Percentiles rank a stretch among this genome's conserved stretches.
phyloP scores from a whole-genome alignment of 1,284 basidiomycete species.

The Sparassis latifolia region DNA sequence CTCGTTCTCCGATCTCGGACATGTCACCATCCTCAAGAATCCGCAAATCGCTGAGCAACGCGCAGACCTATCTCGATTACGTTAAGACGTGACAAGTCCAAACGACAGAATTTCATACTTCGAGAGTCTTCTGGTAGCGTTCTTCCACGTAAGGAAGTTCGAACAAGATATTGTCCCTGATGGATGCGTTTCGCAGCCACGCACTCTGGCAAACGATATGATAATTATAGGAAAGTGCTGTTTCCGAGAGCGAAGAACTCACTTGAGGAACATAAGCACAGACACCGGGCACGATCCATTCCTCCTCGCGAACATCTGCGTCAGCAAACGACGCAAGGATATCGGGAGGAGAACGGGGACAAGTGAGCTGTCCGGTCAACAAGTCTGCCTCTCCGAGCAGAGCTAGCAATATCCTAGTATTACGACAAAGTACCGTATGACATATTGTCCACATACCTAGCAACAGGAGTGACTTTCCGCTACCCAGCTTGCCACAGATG shows the following conservation, averaged over 20 bases:
- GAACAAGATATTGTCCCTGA: constrained; percentile 90
- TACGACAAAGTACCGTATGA: background rate
- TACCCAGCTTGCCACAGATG: constrained; percentile 78
- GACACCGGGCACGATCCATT: constrained; percentile 74
- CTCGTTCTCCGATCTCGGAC: constrained; percentile 86
- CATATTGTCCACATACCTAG: constrained; percentile 36
- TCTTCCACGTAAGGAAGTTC: constrained; percentile 75
- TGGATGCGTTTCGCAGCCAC: constrained; percentile 89
- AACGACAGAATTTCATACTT: constrained; percentile 27
- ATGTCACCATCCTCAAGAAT: constrained; percentile 94
- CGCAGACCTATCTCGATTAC: constrained; percentile 34
- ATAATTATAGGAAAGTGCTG: too few species aligned
- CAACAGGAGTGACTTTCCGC: constrained; percentile 79
- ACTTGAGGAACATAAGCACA: constrained; percentile 94
- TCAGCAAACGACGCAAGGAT: constrained; percentile 55
- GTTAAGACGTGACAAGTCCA: constrained; percentile 18
- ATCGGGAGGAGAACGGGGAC: constrained; percentile 81
- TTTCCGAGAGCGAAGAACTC: constrained; percentile 5
- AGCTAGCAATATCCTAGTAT: constrained; percentile 34
- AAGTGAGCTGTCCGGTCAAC: constrained; percentile 71
- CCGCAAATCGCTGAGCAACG: constrained; percentile 72
- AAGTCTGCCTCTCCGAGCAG: constrained; percentile 90
- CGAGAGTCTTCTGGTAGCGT: constrained; percentile 74
- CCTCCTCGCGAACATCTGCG: constrained; percentile 36
- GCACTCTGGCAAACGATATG: constrained; percentile 36